phyloP scores from a whole-genome alignment of 257 asterid genomes.

The Gynochthodes officinalis region DNA sequence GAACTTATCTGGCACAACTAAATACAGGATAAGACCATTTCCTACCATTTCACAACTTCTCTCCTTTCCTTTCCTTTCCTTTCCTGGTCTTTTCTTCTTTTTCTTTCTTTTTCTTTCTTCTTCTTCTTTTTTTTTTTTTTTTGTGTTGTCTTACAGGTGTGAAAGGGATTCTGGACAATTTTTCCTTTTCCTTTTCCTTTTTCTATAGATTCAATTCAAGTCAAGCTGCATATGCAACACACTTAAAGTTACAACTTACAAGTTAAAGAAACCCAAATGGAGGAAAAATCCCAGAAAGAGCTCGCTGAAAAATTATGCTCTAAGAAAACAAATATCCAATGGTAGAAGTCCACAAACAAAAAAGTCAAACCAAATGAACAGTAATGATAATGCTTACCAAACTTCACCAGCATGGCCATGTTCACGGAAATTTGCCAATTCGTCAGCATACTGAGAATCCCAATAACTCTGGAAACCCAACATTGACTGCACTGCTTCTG shows the following conservation, averaged over 20 bases:
- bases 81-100: neutral
- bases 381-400: conserved; percentile 51
- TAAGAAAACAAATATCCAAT: neutral
- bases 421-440: conserved; percentile 76
- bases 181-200: neutral
- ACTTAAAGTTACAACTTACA: neutral
- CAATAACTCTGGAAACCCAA: conserved; percentile 96
- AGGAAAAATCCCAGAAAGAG: neutral
- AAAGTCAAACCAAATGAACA: neutral
- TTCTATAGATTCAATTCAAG: neutral
- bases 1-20: neutral
- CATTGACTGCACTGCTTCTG: conserved; percentile 71
- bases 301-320: neutral
- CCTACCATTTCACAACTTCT: neutral
- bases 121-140: too few relatives aligned
- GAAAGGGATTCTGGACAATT: neutral
- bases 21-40: neutral
- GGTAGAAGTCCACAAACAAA: neutral
- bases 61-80: too few relatives aligned
- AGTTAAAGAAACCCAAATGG: neutral
- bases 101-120: neutral
- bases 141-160: neutral
- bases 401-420: conserved; percentile 97
- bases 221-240: neutral
- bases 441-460: conserved; percentile 93